Conservation (phyloP, 2,329 filamentous ascomycete genomes). For the Arachnomyces sp. region DNA sequence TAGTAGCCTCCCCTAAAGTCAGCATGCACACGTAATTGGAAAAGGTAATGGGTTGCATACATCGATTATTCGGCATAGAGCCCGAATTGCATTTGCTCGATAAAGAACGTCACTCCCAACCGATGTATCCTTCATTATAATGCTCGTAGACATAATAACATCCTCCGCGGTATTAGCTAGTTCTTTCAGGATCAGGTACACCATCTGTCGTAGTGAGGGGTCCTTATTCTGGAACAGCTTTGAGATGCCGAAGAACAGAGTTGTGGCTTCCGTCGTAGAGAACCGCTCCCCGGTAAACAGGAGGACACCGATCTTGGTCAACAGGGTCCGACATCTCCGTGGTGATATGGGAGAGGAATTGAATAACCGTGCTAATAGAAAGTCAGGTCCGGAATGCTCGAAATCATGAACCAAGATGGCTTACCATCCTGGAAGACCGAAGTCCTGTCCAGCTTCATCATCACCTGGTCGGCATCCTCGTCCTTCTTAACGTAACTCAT, state of each 20-base stretch:
- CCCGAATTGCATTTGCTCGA: conserved; percentile 90
- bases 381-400: conserved; percentile 13
- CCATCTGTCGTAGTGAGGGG: conserved; percentile 95
- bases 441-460: conserved; percentile 96
- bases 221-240: conserved; percentile 99
- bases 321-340: conserved; percentile 90
- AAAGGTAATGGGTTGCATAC: conserved; percentile 43
- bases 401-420: conserved; percentile 22
- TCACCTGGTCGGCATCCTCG: conserved; percentile 86
- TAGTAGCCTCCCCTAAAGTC: conserved; percentile 59
- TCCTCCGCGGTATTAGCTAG: conserved; percentile 90
- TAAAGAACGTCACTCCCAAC: conserved; percentile 91
- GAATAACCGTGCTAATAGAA: conserved; percentile 75
- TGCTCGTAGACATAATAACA: conserved; percentile 99
- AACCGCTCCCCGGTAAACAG: conserved; percentile 96
- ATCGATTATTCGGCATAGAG: conserved; percentile 93
- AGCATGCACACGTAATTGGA: neutral
- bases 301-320: conserved; percentile 94
- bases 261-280: conserved; percentile 93
- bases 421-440: conserved; percentile 98
- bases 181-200: conserved; percentile 97
- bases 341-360: conserved; percentile 96
- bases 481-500: conserved; percentile 99
- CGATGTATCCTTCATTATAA: conserved; percentile 98
- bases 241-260: conserved; percentile 96